Evolutionary conservation across 2,329 filamentous ascomycete genomes (phyloP).

Genomic region (Colletotrichum sp.): DNA sequence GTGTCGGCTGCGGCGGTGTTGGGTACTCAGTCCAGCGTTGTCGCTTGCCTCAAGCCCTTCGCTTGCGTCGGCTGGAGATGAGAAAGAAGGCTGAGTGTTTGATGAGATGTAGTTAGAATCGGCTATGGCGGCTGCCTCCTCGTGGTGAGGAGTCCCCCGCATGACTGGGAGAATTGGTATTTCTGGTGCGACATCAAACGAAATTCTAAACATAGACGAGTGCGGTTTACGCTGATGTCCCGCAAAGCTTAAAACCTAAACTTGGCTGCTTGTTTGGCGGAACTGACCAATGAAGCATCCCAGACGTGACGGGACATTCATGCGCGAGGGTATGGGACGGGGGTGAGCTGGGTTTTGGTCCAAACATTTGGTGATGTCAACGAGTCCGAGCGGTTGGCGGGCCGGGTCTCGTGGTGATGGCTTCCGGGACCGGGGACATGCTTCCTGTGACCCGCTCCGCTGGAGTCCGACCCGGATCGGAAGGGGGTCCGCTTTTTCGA

Average conservation of each 20-base stretch:
- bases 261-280: not conserved
- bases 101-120: not conserved
- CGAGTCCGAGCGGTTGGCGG: not conserved
- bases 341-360: not conserved
- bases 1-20: not conserved
- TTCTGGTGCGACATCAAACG: constrained; percentile 1
- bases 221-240: not conserved
- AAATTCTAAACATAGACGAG: constrained; percentile 8
- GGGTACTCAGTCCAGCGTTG: not conserved
- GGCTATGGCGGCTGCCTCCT: not conserved
- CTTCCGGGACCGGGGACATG: not conserved
- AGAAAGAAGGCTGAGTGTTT: not conserved
- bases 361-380: not conserved
- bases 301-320: not conserved
- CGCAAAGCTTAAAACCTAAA: not conserved
- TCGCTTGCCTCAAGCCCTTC: not conserved
- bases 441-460: not conserved
- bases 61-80: not conserved
- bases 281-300: not conserved
- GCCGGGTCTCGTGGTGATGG: not conserved
- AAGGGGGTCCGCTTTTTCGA: not conserved
- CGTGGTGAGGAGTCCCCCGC: not conserved
- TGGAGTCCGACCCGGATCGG: not conserved
- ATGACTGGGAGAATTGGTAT: not conserved
- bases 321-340: not conserved